phyloP scores from a whole-genome alignment of 495 filamentous ascomycete species.

The Penicillium silybi region DNA sequence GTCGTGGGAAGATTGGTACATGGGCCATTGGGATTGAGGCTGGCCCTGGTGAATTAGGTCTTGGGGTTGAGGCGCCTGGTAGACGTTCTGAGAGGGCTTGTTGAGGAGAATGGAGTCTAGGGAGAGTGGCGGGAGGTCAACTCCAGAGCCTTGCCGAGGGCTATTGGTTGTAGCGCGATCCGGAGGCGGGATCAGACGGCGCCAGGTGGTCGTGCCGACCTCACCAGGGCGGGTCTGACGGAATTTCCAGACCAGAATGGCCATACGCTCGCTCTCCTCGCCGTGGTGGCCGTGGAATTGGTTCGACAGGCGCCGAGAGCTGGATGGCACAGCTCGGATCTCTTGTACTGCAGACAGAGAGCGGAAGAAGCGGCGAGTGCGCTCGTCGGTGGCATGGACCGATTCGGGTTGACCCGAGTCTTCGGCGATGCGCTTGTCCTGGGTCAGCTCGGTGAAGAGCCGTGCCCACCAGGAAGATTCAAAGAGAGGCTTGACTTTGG shows the following conservation, averaged over 20 bases:
- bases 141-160: slow-evolving; percentile 29
- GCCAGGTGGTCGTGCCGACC: slow-evolving; percentile 52
- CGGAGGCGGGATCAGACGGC: slow-evolving; percentile 42
- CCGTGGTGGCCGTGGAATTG: slow-evolving; percentile 25
- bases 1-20: slow-evolving; percentile 37
- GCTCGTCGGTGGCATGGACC: slow-evolving; percentile 34
- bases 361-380: slow-evolving; percentile 36
- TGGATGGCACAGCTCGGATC: slow-evolving; percentile 36
- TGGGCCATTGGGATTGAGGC: slow-evolving; percentile 36
- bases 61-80: slow-evolving; percentile 34
- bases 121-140: slow-evolving; percentile 41
- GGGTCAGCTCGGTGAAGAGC: slow-evolving; percentile 41
- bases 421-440: slow-evolving; percentile 37
- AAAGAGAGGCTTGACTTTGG: slow-evolving; percentile 44
- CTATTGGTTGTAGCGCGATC: slow-evolving; percentile 38
- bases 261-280: slow-evolving; percentile 42
- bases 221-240: slow-evolving; percentile 40
- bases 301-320: slow-evolving; percentile 28
- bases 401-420: slow-evolving; percentile 31
- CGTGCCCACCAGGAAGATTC: slow-evolving; percentile 49
- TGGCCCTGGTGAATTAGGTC: slow-evolving; percentile 28
- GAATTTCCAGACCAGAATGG: slow-evolving; percentile 53
- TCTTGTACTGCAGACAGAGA: slow-evolving; percentile 50
- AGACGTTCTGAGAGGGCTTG: slow-evolving; percentile 31
- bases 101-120: slow-evolving; percentile 37